Evolutionary conservation across 805 yeast genomes (phyloP).

Genomic region (Yarrowia divulgata): DNA sequence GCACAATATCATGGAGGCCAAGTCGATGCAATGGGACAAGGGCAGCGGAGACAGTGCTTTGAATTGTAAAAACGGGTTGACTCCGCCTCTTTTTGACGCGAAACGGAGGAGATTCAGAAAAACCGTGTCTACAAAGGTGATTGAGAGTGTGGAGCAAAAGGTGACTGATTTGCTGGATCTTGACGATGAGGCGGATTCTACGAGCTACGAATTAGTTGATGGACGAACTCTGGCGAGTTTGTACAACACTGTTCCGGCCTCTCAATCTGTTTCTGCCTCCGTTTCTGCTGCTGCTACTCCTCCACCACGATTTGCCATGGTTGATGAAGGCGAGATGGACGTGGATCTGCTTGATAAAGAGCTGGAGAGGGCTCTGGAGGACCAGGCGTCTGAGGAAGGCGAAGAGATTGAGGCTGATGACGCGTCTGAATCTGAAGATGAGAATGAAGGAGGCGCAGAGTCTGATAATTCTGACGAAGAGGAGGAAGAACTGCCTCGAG

Average conservation of each 20-base stretch:
- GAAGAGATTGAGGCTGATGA: constrained; percentile 59
- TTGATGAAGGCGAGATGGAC: constrained; percentile 47
- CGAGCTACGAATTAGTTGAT: constrained; percentile 74
- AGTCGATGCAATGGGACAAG: constrained; percentile 36
- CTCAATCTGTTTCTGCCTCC: constrained; percentile 40
- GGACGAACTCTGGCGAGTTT: constrained; percentile 41
- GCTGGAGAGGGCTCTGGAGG: constrained; percentile 51
- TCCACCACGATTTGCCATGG: constrained; percentile 49
- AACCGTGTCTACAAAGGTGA: constrained; percentile 70
- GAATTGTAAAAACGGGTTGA: constrained; percentile 70
- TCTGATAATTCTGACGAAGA: constrained; percentile 60
- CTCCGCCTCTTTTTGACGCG: constrained; percentile 79
- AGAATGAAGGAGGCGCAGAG: constrained; percentile 63
- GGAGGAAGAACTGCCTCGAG: constrained; percentile 55
- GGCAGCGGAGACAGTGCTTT: background rate
- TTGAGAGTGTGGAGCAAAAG: constrained; percentile 77
- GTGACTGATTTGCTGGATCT: constrained; percentile 76
- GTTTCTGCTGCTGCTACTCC: constrained; percentile 43
- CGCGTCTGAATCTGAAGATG: constrained; percentile 61
- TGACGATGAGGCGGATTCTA: constrained; percentile 85
- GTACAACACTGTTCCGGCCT: constrained; percentile 46
- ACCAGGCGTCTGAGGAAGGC: constrained; percentile 55
- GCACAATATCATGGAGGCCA: constrained; percentile 27
- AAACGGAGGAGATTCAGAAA: constrained; percentile 73
- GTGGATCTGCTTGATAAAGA: constrained; percentile 48